Percentiles rank a stretch among this genome's conserved stretches.
Conservation (phyloP, 2,329 filamentous ascomycete species). For the Chrysosporium queenslandicum region DNA sequence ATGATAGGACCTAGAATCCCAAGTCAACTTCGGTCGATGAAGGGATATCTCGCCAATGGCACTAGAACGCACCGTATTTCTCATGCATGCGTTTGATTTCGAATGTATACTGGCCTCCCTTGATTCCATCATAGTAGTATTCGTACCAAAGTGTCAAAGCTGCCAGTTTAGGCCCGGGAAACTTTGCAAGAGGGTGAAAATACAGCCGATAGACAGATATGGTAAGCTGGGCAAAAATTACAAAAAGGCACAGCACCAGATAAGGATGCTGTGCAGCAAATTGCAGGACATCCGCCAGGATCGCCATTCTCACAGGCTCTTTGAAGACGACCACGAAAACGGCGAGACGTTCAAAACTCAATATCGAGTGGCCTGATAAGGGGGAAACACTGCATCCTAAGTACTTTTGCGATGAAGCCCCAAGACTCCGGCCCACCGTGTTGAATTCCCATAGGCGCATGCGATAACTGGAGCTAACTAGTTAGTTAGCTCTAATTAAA, state of each 20-base stretch:
- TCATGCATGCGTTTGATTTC: slow-evolving; percentile 26
- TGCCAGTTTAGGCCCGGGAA: slow-evolving; percentile 23
- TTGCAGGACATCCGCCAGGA: background rate
- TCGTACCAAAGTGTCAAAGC: slow-evolving; percentile 23
- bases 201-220: slow-evolving; percentile 20
- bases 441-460: background rate
- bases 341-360: background rate
- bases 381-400: background rate
- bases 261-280: slow-evolving; percentile 3
- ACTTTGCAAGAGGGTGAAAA: slow-evolving; percentile 22
- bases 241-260: background rate
- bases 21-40: background rate
- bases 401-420: background rate
- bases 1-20: slow-evolving; percentile 19
- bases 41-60: background rate
- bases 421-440: background rate
- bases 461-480: background rate
- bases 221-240: background rate
- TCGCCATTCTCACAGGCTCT: background rate
- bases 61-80: slow-evolving; percentile 22
- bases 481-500: background rate
- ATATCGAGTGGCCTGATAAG: background rate
- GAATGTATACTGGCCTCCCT: slow-evolving; percentile 24
- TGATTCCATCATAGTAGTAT: slow-evolving; percentile 23
- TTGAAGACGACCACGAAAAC: background rate